Evolutionary conservation across 768 basidiomycete species (phyloP).

Genomic region (Suillus subluteus): DNA sequence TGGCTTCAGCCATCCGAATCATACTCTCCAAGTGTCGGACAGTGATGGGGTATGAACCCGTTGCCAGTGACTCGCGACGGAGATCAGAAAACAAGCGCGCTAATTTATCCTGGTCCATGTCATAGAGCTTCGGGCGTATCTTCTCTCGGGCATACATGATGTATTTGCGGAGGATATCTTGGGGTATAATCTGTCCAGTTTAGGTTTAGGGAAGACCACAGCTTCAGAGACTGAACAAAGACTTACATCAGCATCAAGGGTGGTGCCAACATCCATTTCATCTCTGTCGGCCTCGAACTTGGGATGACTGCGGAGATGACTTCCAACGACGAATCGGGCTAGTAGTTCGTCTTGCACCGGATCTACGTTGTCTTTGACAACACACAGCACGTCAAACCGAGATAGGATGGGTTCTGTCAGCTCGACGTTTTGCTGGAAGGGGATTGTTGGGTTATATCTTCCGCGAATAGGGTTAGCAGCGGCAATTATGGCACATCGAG

Average conservation of each 20-base stretch:
- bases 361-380: slow-evolving; percentile 97
- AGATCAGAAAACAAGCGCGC: slow-evolving; percentile 93
- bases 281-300: slow-evolving; percentile 85
- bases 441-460: slow-evolving; percentile 97
- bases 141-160: slow-evolving; percentile 98
- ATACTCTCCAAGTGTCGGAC: slow-evolving; percentile 98
- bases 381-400: slow-evolving; percentile 96
- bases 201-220: slow-evolving; percentile 15
- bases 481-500: slow-evolving; percentile 95
- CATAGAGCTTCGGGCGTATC: slow-evolving; percentile 89
- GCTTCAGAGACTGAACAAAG: slow-evolving; percentile 15
- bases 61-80: slow-evolving; percentile 93
- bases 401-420: slow-evolving; percentile 97
- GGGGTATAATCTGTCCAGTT: slow-evolving; percentile 81
- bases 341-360: slow-evolving; percentile 96
- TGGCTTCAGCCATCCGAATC: slow-evolving; percentile 99
- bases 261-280: slow-evolving; percentile 92
- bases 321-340: slow-evolving; percentile 97
- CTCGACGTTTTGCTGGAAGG: slow-evolving; percentile 98
- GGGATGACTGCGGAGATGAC: slow-evolving; percentile 93
- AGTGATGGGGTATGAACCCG: slow-evolving; percentile 98
- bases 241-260: slow-evolving; percentile 87
- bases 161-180: slow-evolving; percentile 95
- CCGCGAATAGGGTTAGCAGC: slow-evolving; percentile 98
- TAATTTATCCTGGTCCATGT: slow-evolving; percentile 95